Evolutionary conservation across 495 filamentous ascomycete species (phyloP).

Genomic region (Aspergillus bertholletiae): DNA sequence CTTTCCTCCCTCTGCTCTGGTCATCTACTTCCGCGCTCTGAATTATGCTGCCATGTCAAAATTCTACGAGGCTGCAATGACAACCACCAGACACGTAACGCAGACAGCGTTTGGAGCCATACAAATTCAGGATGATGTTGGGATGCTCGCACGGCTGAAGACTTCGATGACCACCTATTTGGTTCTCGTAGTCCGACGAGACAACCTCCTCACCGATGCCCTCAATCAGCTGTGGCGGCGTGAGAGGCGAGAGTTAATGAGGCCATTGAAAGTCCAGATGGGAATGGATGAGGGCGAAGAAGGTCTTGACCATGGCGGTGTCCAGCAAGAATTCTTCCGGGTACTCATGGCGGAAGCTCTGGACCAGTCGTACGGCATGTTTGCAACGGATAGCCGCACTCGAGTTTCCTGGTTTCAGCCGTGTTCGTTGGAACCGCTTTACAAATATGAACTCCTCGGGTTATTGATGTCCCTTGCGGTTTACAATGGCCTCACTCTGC

Average conservation of each 20-base stretch:
- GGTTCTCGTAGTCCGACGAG: slow-evolving; percentile 70
- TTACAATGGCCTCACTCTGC: slow-evolving; percentile 89
- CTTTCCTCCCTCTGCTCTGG: slow-evolving; percentile 66
- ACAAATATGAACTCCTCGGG: slow-evolving; percentile 88
- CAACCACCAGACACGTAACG: slow-evolving; percentile 55
- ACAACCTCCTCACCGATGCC: slow-evolving; percentile 69
- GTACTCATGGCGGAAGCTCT: slow-evolving; percentile 74
- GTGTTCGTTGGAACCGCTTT: slow-evolving; percentile 70
- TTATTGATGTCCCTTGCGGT: slow-evolving; percentile 86
- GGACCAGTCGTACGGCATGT: slow-evolving; percentile 71
- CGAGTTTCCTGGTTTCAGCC: slow-evolving; percentile 86
- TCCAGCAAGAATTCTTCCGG: slow-evolving; percentile 94
- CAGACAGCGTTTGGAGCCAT: slow-evolving; percentile 52
- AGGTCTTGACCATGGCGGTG: slow-evolving; percentile 88
- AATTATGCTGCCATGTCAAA: slow-evolving; percentile 81
- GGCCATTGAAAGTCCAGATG: slow-evolving; percentile 84
- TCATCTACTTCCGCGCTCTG: slow-evolving; percentile 85
- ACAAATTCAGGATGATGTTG: slow-evolving; percentile 38
- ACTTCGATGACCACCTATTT: slow-evolving; percentile 67
- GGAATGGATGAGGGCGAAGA: slow-evolving; percentile 79
- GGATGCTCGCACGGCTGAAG: slow-evolving; percentile 58
- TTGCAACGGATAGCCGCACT: slow-evolving; percentile 69
- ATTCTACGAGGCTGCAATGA: slow-evolving; percentile 66
- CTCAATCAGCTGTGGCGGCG: slow-evolving; percentile 86
- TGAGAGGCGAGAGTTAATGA: slow-evolving; percentile 74